Conservation (phyloP, 768 basidiomycete species). For the Dictyophora rubrovolvata region DNA sequence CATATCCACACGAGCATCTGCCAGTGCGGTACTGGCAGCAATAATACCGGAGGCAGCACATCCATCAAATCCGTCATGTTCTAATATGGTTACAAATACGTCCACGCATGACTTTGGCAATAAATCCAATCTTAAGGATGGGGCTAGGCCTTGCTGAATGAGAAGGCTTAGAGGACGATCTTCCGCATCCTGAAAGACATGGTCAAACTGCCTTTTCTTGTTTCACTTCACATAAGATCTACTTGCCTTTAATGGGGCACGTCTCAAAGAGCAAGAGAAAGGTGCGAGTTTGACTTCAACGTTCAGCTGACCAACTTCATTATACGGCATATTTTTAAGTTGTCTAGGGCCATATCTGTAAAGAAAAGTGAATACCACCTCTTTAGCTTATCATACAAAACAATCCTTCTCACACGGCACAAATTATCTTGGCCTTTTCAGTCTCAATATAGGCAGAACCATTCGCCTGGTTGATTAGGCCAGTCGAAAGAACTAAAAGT, state of each 20-base stretch:
- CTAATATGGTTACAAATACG: conserved; percentile 80
- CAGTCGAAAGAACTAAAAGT: conserved; percentile 71
- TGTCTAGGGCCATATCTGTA: conserved; percentile 76
- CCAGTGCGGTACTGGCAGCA: conserved; percentile 84
- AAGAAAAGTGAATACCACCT: conserved; percentile 3
- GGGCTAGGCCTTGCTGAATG: conserved; percentile 75
- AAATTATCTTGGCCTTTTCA: conserved; percentile 84
- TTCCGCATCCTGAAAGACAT: conserved; percentile 71
- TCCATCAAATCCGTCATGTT: conserved; percentile 85
- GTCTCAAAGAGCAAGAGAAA: conserved; percentile 70
- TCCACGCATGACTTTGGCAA: conserved; percentile 95
- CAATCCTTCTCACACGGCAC: conserved; percentile 68
- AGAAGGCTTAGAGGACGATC: conserved; percentile 75
- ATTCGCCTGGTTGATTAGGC: conserved; percentile 86
- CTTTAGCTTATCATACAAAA: not conserved
- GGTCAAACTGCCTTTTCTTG: not conserved
- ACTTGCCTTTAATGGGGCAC: conserved; percentile 79
- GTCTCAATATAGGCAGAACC: conserved; percentile 97
- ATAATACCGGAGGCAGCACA: conserved; percentile 80
- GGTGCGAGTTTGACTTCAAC: conserved; percentile 97
- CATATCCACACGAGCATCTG: conserved; percentile 90
- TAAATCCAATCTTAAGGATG: conserved; percentile 77
- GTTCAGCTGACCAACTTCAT: conserved; percentile 79
- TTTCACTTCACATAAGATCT: conserved; percentile 6
- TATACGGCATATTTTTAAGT: conserved; percentile 70